These are phyloP conservation scores for Penicillium brasilianum DNA, from an alignment of 2,329 filamentous ascomycete genomes.

Conservation along the genomic window DNA sequence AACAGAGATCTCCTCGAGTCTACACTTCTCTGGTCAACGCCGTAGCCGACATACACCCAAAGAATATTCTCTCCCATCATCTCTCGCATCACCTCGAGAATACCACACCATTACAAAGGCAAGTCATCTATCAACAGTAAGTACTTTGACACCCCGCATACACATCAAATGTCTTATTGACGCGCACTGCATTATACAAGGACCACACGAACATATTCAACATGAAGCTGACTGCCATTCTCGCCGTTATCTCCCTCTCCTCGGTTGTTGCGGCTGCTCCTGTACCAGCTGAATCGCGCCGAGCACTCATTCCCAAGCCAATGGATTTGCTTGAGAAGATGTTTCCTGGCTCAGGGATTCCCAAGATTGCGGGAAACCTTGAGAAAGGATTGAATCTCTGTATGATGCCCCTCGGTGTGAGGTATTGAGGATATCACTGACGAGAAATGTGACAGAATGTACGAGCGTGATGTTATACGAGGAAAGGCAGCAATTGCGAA, in stretches of 20 bases:
- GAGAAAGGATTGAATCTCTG: constrained; percentile 20
- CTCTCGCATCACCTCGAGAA: neutral
- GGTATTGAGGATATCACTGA: neutral
- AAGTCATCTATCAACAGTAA: neutral
- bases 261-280: constrained; percentile 17
- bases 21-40: neutral
- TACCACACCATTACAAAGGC: neutral
- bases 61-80: too few relatives aligned
- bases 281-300: constrained; percentile 1
- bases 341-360: constrained; percentile 25
- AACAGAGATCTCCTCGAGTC: too few relatives aligned
- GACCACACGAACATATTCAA: neutral
- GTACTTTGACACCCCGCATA: neutral
- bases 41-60: neutral
- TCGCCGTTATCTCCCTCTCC: constrained; percentile 17
- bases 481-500: too few relatives aligned
- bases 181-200: neutral
- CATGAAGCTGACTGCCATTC: constrained; percentile 27
- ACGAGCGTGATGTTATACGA: neutral
- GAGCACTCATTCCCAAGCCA: constrained; percentile 21
- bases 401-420: constrained; percentile 4
- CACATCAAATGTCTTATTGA: neutral
- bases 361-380: constrained; percentile 16
- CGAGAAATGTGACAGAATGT: neutral
- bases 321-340: constrained; percentile 21